Evolutionary conservation across 2,329 filamentous ascomycete genomes (phyloP), one percentile per base, ranked within the genome.

Genomic region (Torrubiellomyces zombiae): DNA sequence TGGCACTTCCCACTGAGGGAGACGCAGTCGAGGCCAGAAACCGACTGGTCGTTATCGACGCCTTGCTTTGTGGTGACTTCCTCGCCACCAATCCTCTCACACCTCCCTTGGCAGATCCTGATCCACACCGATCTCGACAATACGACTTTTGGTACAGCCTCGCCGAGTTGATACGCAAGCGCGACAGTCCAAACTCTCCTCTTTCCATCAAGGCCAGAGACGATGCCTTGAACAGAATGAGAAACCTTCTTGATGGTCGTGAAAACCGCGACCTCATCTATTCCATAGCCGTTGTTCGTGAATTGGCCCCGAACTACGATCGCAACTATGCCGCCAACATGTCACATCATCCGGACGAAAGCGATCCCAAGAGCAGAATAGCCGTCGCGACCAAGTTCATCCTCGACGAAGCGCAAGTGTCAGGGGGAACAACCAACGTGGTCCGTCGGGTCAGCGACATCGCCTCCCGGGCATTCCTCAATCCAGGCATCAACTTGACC

Each of bases 231-330:
- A 50, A 50, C 4, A 62, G 63, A 25, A 67, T 82, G 47, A 72
- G 81, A 16, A 63, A 63, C 28, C 60, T 86, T 13, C 61, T 93
- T 9, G 77, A 82, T 37, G 76, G 76, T 23, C 67, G 75, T 14
- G 85, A 94, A 52, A 89, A 86, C 40, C 72, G 85, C 26, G 83
- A 94, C 45, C 75, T 93, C 11, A 67, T 94, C 28, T 93, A 93
- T 51, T 89, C 80, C 0, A 75, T 93, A 35, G 80, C 79, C 7
- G 69, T 92, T 28, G 72, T 78, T 10, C 72, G 82, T 14, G 71
- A 85, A 33, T 60, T 83, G 24, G 73, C 77, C 22, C 70, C 72
- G 16, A 67, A 71, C 22, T 70, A 64, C 40, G 64, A 65, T 9
- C 56, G 69, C 8, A 65, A 63, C 34, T 67, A 67, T 16, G 64